Percentiles rank a stretch among this genome's conserved stretches.
Evolutionary conservation across 2,329 filamentous ascomycete genomes (phyloP).

Genomic region (Botrytis cinerea): DNA sequence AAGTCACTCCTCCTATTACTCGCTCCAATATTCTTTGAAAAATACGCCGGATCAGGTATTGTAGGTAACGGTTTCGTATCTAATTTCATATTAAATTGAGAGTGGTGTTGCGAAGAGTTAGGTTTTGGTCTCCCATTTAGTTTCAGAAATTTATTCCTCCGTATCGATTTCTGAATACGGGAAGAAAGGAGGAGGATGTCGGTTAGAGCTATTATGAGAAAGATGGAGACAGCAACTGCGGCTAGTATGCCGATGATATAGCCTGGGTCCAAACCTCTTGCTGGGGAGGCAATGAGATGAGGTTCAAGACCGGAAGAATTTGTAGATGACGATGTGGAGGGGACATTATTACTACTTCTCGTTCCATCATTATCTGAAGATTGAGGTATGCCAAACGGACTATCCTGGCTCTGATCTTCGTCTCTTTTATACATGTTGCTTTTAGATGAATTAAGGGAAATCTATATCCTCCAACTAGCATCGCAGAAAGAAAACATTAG

Average conservation of each 20-base stretch:
- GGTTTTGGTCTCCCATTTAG: neutral
- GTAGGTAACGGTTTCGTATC: neutral
- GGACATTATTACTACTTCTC: neutral
- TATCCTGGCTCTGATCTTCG: conserved; percentile 15
- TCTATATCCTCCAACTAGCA: conserved; percentile 1
- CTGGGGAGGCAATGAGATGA: neutral
- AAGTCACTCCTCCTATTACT: neutral
- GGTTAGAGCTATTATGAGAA: neutral
- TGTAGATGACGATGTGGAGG: neutral
- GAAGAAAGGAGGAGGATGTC: conserved; percentile 14
- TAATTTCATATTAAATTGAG: neutral
- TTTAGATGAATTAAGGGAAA: neutral
- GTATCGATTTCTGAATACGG: neutral
- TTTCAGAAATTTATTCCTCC: neutral
- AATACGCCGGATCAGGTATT: neutral
- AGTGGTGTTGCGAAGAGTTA: neutral
- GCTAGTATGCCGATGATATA: conserved; percentile 6
- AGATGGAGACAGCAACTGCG: neutral
- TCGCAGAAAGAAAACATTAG: conserved; percentile 7
- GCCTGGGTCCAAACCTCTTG: conserved; percentile 4
- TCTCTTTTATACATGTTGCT: neutral
- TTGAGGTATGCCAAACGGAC: conserved; percentile 10
- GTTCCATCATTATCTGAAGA: neutral
- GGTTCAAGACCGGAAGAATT: neutral
- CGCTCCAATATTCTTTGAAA: neutral